phyloP scores from a whole-genome alignment of 352 stramenopile species.

The Globisporangium ultimum region DNA sequence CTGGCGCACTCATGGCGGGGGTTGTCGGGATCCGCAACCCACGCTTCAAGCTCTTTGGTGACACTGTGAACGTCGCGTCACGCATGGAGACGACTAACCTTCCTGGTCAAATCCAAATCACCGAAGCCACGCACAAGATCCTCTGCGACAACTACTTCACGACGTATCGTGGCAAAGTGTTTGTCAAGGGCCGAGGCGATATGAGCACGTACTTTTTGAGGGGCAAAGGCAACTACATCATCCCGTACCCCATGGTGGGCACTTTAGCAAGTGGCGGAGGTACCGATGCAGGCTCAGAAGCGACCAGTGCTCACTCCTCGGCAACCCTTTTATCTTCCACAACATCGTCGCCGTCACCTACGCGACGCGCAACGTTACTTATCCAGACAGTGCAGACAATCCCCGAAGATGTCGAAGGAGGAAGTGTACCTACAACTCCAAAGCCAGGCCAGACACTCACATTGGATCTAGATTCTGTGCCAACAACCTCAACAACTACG shows the following conservation, averaged over 20 bases:
- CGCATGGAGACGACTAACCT: constrained; percentile 85
- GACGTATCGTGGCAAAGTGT: constrained; percentile 65
- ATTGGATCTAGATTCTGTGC: background rate
- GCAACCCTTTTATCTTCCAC: background rate
- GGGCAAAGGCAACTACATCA: constrained; percentile 53
- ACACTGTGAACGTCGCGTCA: constrained; percentile 85
- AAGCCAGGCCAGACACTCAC: background rate
- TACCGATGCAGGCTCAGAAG: no score
- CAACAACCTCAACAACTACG: no score
- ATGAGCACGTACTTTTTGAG: constrained; percentile 85
- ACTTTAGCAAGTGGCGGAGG: background rate
- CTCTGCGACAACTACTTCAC: constrained; percentile 73
- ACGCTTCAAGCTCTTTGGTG: constrained; percentile 87
- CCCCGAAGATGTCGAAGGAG: constrained; percentile 9
- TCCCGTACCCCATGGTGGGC: constrained; percentile 34
- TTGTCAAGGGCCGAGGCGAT: constrained; percentile 76
- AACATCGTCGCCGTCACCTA: background rate
- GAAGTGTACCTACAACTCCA: background rate
- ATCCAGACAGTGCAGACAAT: constrained; percentile 19
- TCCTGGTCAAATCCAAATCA: constrained; percentile 80
- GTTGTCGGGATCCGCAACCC: constrained; percentile 84
- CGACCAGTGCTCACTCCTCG: background rate
- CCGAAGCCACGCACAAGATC: constrained; percentile 56
- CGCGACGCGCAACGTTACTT: constrained; percentile 5
- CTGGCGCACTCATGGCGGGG: constrained; percentile 76